Percentiles rank a stretch among this genome's conserved stretches.
Evolutionary conservation across 345 rosid genomes (phyloP).

Genomic region (Melaleuca quinquenervia): DNA sequence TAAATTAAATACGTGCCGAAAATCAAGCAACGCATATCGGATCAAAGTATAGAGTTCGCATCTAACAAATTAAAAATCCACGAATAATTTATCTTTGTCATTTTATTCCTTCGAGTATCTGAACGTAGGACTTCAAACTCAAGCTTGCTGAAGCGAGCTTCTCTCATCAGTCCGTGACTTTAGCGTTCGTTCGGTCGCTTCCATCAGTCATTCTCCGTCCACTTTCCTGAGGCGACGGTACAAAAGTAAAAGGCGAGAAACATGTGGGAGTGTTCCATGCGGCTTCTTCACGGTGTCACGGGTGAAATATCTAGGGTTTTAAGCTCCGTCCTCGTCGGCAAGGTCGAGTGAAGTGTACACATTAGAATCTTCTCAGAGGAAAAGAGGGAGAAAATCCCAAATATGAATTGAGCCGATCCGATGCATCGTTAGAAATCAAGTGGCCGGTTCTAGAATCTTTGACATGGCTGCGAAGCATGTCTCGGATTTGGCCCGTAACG

Average conservation of each 20-base stretch:
- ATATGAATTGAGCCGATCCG: too few relatives aligned
- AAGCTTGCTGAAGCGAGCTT: neutral
- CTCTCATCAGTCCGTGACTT: neutral
- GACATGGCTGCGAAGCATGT: neutral
- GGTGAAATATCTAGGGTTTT: neutral
- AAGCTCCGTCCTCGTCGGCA: neutral
- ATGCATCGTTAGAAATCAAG: neutral
- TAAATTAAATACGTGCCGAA: neutral
- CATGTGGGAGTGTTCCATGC: neutral
- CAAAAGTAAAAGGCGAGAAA: neutral
- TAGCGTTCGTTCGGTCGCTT: neutral
- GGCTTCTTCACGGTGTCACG: neutral
- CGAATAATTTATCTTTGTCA: neutral
- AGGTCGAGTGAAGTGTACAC: neutral
- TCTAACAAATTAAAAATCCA: neutral
- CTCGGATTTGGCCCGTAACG: neutral
- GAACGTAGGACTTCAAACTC: neutral
- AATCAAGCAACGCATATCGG: rapidly evolving
- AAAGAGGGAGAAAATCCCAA: neutral
- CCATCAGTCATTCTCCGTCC: neutral
- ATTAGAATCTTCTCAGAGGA: neutral
- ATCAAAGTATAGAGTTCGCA: rapidly evolving
- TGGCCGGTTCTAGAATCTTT: neutral
- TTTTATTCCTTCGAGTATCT: neutral
- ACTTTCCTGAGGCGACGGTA: neutral